phyloP scores from a whole-genome alignment of 441 rosid species.

The Syzygium syzygioides region DNA sequence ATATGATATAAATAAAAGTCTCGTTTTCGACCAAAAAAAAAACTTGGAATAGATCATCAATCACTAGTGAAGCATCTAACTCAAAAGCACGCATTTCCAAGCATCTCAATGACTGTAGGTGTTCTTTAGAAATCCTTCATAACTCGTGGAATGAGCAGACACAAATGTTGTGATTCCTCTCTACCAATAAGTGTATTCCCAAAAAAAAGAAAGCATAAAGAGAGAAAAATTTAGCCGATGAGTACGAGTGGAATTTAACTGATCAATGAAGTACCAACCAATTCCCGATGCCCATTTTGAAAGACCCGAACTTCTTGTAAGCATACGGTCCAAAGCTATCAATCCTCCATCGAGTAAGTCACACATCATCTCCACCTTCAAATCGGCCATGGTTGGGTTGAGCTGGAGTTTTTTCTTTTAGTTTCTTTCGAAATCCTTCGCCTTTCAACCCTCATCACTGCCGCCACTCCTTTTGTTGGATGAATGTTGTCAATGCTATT shows the following conservation, averaged over 20 bases:
- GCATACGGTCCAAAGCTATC: conserved; percentile 71
- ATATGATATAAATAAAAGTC: too few species aligned
- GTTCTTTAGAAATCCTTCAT: too few species aligned
- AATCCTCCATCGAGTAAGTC: conserved; percentile 85
- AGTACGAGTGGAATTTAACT: neutral
- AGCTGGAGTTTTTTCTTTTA: too few species aligned
- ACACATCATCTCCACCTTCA: conserved; percentile 73
- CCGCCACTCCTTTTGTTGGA: too few species aligned
- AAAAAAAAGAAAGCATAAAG: neutral
- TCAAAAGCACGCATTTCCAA: too few species aligned
- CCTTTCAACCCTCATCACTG: too few species aligned
- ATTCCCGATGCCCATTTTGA: conserved; percentile 87
- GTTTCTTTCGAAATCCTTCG: too few species aligned
- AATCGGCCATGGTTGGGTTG: conserved; percentile 42
- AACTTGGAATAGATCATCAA: too few species aligned
- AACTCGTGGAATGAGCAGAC: neutral
- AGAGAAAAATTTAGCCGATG: neutral
- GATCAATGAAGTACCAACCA: conserved; percentile 29
- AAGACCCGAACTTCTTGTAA: conserved; percentile 77
- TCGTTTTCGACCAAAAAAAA: too few species aligned
- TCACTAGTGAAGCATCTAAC: too few species aligned
- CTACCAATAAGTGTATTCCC: conserved; percentile 66
- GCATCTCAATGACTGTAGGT: too few species aligned
- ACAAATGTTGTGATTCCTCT: conserved; percentile 66
- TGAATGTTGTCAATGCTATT: too few species aligned